Evolutionary conservation across 176 grass and related monocot species (phyloP).

Genomic region (Ensete glaucum): DNA sequence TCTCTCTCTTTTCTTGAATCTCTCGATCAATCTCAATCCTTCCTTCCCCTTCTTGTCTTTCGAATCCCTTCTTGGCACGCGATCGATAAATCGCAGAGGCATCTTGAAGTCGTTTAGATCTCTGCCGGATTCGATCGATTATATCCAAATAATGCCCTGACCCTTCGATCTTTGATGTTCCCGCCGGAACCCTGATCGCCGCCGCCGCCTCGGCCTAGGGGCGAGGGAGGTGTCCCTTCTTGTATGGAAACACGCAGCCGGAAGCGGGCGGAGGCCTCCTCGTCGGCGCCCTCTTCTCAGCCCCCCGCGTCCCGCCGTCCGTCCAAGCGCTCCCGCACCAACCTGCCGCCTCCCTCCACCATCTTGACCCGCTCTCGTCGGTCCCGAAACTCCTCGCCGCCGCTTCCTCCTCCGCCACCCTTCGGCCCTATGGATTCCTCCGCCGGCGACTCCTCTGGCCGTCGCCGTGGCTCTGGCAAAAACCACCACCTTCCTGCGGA

Average conservation of each 20-base stretch:
- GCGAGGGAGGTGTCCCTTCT: conserved; percentile 27
- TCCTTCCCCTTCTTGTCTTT: no score
- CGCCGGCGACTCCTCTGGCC: conserved; percentile 29
- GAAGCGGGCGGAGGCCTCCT: conserved; percentile 93
- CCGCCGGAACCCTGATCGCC: conserved; percentile 19
- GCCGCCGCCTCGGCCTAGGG: conserved; percentile 21
- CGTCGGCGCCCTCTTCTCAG: conserved; percentile 50
- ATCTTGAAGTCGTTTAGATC: neutral
- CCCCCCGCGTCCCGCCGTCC: conserved; percentile 14
- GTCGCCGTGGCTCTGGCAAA: conserved; percentile 35
- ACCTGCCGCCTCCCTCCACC: conserved; percentile 24
- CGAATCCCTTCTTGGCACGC: neutral
- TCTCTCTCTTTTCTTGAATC: no score
- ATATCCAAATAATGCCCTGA: no score
- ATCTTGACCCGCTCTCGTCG: conserved; percentile 28
- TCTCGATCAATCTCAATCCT: neutral
- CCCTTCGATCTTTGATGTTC: neutral
- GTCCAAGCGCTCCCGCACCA: conserved; percentile 35
- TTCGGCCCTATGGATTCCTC: conserved; percentile 43
- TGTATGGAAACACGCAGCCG: conserved; percentile 99
- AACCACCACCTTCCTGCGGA: neutral
- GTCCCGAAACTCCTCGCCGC: conserved; percentile 37
- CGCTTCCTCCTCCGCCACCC: neutral
- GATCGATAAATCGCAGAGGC: neutral
- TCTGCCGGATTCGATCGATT: no score